These are phyloP conservation scores for Hypomontagnella monticulosa DNA, from an alignment of 495 filamentous ascomycete genomes.

Conservation along the genomic window DNA sequence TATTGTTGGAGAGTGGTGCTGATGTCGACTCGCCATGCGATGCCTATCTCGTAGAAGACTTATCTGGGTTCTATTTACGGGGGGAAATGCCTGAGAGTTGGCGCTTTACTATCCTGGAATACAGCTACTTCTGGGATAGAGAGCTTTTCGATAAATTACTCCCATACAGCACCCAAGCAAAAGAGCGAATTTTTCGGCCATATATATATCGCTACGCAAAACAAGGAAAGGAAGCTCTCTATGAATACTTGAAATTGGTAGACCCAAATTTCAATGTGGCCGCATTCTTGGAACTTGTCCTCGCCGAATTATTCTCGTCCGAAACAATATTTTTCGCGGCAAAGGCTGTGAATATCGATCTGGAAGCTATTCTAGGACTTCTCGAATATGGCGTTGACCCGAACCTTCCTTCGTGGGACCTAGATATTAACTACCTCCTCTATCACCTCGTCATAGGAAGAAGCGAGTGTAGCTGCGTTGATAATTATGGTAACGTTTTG, in stretches of 20 bases:
- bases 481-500: background rate
- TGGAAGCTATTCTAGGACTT: slow-evolving; percentile 16
- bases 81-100: background rate
- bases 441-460: background rate
- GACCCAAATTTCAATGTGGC: background rate
- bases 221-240: slow-evolving; percentile 11
- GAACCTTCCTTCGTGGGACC: slow-evolving; percentile 5
- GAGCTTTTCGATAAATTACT: slow-evolving; percentile 10
- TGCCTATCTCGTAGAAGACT: background rate
- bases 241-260: slow-evolving; percentile 13
- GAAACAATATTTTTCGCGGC: no score
- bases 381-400: slow-evolving; percentile 28
- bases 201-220: slow-evolving; percentile 26
- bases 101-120: slow-evolving; percentile 14
- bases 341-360: background rate
- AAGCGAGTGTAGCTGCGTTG: background rate
- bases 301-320: slow-evolving; percentile 27
- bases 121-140: slow-evolving; percentile 14
- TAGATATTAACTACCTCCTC: slow-evolving; percentile 8
- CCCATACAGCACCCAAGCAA: slow-evolving; percentile 4
- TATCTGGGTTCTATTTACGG: background rate
- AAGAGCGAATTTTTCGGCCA: slow-evolving; percentile 12
- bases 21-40: slow-evolving; percentile 12
- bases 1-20: slow-evolving; percentile 18
- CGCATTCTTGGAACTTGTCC: slow-evolving; percentile 30